phyloP scores from a whole-genome alignment of 164 flowering plant genomes.

The Stephania yunnanensis region DNA sequence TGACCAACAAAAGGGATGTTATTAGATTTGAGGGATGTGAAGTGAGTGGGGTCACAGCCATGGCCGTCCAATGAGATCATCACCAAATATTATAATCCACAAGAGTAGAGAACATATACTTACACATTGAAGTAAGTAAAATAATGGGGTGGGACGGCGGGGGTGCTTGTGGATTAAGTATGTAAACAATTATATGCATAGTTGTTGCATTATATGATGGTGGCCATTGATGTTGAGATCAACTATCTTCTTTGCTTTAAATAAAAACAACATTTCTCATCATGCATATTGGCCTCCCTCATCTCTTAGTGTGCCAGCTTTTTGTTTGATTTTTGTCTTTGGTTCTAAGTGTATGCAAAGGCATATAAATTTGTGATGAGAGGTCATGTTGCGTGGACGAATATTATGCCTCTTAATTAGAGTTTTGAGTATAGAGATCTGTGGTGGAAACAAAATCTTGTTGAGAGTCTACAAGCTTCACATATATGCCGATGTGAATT shows the following conservation, averaged over 20 bases:
- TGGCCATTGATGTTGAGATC: neutral
- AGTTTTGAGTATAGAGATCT: no score
- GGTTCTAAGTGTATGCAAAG: neutral
- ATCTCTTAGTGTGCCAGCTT: neutral
- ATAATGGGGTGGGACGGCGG: slow-evolving; percentile 1
- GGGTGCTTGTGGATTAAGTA: neutral
- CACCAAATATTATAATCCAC: neutral
- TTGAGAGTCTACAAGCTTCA: no score
- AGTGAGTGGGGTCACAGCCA: neutral
- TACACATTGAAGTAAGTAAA: neutral
- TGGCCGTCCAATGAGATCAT: slow-evolving; percentile 3
- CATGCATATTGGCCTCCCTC: neutral
- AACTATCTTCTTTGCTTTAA: neutral
- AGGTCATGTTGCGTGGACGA: no score
- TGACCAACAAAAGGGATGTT: neutral
- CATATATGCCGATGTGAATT: no score
- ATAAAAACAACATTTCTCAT: neutral
- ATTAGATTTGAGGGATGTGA: neutral
- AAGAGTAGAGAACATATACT: neutral
- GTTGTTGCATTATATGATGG: neutral
- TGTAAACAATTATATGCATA: neutral
- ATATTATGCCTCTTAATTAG: no score
- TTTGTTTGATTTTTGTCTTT: neutral
- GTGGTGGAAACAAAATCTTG: no score
- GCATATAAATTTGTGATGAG: neutral